Evolutionary conservation across 2,329 filamentous ascomycete genomes (phyloP).

Genomic region (Fusarium verticillioides): DNA sequence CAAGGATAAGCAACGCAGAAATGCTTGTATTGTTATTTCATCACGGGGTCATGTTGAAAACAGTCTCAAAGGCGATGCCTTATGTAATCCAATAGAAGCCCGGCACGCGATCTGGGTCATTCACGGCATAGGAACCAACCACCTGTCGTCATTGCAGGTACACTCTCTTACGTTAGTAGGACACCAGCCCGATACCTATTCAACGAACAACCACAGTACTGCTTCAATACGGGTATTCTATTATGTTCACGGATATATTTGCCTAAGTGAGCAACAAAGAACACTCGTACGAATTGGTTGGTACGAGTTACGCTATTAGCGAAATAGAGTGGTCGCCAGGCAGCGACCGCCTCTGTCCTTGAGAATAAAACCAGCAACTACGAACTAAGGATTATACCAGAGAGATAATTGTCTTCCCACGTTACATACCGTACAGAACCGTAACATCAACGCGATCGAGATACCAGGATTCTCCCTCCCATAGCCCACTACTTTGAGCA

Average conservation of each 20-base stretch:
- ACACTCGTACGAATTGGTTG: conserved; percentile 25
- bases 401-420: background rate
- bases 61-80: conserved; percentile 1
- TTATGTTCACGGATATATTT: conserved; percentile 13
- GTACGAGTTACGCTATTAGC: conserved; percentile 16
- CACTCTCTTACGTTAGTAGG: background rate
- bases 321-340: conserved; percentile 39
- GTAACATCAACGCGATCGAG: conserved; percentile 9
- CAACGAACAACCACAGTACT: background rate
- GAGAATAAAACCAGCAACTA: conserved; percentile 25
- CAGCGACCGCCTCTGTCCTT: conserved; percentile 35
- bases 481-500: conserved; percentile 2
- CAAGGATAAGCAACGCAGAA: background rate
- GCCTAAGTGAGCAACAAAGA: conserved; percentile 3
- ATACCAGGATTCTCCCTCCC: background rate
- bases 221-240: background rate
- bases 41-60: conserved; percentile 22
- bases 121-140: conserved; percentile 21
- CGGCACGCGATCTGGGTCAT: conserved; percentile 29
- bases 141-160: conserved; percentile 22
- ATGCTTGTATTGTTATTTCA: background rate
- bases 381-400: conserved; percentile 2
- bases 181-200: conserved; percentile 1
- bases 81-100: conserved; percentile 33
- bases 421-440: background rate